A percentile compares a stretch with the other conserved stretches of the same genome.
phyloP scores from a whole-genome alignment of 108 stramenopile species.

The Conticribra weissflogii region DNA sequence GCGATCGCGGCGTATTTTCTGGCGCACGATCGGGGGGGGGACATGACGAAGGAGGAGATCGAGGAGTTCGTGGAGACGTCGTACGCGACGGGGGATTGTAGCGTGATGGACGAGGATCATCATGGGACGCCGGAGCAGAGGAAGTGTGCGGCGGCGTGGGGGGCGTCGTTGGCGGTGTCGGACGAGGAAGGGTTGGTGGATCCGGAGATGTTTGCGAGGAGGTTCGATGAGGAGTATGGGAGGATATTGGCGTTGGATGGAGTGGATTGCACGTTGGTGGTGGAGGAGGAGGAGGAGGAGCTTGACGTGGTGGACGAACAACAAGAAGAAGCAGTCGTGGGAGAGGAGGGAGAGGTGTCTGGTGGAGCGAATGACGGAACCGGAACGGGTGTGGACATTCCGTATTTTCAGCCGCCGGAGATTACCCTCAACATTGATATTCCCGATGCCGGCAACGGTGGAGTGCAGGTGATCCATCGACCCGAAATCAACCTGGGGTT shows the following conservation, averaged over 20 bases:
- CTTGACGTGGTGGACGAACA: not conserved
- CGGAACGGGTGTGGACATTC: too few species aligned
- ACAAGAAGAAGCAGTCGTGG: not conserved
- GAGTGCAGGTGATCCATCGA: too few species aligned
- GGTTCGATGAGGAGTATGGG: slow-evolving; percentile 14
- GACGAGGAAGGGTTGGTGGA: slow-evolving; percentile 8
- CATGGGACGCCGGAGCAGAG: slow-evolving; percentile 39
- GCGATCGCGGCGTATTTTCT: slow-evolving; percentile 36
- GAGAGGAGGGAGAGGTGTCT: too few species aligned
- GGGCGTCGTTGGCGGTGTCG: slow-evolving; percentile 20
- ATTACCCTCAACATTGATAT: too few species aligned
- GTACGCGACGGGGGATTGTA: slow-evolving; percentile 44
- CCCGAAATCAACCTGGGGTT: too few species aligned
- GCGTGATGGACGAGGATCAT: slow-evolving; percentile 23
- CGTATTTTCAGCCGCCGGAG: too few species aligned
- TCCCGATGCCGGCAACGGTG: too few species aligned
- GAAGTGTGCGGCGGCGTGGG: slow-evolving; percentile 30
- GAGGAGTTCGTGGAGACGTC: slow-evolving; percentile 15
- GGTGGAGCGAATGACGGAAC: too few species aligned
- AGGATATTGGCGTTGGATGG: slow-evolving; percentile 16
- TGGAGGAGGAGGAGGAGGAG: slow-evolving; percentile 11
- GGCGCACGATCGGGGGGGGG: slow-evolving; percentile 27
- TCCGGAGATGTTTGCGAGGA: slow-evolving; percentile 17
- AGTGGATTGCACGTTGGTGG: not conserved
- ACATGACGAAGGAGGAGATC: slow-evolving; percentile 22